Percentiles rank a stretch among this genome's conserved stretches.
Evolutionary conservation across 2,329 filamentous ascomycete genomes (phyloP).

Genomic region (Trichoderma sp.): DNA sequence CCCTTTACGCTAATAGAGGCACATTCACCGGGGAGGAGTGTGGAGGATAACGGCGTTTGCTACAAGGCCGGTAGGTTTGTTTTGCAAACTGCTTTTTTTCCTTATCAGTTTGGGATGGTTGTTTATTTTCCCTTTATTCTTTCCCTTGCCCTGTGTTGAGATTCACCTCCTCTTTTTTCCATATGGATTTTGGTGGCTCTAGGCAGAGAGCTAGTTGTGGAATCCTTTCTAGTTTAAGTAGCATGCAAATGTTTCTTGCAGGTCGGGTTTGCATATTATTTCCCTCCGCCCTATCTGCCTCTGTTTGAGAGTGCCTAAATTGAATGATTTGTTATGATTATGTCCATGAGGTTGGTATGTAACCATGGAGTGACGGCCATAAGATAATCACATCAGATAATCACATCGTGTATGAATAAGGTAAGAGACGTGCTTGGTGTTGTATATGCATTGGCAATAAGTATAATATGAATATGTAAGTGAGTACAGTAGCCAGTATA

Average conservation of each 20-base stretch:
- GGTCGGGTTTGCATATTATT: background rate
- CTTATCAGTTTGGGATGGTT: constrained; percentile 13
- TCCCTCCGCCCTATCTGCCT: background rate
- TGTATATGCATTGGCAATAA: background rate
- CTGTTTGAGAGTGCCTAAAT: constrained; percentile 21
- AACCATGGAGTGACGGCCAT: background rate
- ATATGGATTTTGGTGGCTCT: background rate
- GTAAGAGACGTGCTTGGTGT: background rate
- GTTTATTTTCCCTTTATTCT: background rate
- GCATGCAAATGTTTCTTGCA: background rate
- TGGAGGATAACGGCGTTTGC: constrained; percentile 16
- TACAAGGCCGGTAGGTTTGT: constrained; percentile 11
- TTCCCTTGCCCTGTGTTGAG: background rate
- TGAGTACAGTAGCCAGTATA: background rate
- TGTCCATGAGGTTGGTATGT: background rate
- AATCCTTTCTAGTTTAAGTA: background rate
- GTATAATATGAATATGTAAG: background rate
- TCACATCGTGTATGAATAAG: background rate
- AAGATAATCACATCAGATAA: background rate
- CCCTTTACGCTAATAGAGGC: background rate
- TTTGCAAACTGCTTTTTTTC: constrained; percentile 1
- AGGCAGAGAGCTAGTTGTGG: background rate
- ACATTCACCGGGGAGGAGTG: background rate
- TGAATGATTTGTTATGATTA: background rate
- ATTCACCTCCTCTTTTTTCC: background rate